Evolutionary conservation across 2,329 filamentous ascomycete genomes (phyloP), one percentile per base, ranked within the genome.

Genomic region (Aspergillus spinulosporus): DNA sequence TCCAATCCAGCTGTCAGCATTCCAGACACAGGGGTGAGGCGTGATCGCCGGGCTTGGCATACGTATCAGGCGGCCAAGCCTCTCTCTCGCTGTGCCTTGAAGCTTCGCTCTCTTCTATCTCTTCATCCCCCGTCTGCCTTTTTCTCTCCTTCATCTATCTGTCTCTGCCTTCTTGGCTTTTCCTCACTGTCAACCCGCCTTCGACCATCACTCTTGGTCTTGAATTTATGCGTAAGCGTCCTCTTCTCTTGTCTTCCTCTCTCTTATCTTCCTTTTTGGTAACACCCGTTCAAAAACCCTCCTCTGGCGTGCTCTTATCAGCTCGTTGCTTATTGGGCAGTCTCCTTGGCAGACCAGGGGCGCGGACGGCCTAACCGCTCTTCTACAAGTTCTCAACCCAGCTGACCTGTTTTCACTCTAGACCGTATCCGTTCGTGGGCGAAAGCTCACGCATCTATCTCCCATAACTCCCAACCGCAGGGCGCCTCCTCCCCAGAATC

Each of bases 401-500:
- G 49, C 50, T 47, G n/a, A 36, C 45, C 7, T 12, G n/a, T 42
- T 49, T 37, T 5, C 32, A 7, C 34, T 34, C 21, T 15, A 72
- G 70, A 72, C 70, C 69, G 68, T 58, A 72, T 72, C 68, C 63
- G 68, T 59, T 72, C 70, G 70, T 72, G 70, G 70, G 70, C 70
- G 70, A 72, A 72, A 72, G 70, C 70, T 72, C 70, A 72, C 70
- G 69, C 69, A 21, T 68, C 66, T 34, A 62, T 65, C 21, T 62
- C 62, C 58, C 56, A 49, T 47, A 63, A 48, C 56, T 46, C 59
- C 34, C 52, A 58, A 36, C 21, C 46, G 15, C 45, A 54, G 28
- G 29, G 21, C 21, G 21, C 46, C 40, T 46, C 46, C 12, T 37
- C 46, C 14, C 43, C 52, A 44, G 34, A 37, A 32, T 49, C 53